Percentiles rank a stretch among this genome's conserved stretches.
Conservation (phyloP, 2,329 filamentous ascomycete genomes). For the Ophiostoma novo-ulmi region DNA sequence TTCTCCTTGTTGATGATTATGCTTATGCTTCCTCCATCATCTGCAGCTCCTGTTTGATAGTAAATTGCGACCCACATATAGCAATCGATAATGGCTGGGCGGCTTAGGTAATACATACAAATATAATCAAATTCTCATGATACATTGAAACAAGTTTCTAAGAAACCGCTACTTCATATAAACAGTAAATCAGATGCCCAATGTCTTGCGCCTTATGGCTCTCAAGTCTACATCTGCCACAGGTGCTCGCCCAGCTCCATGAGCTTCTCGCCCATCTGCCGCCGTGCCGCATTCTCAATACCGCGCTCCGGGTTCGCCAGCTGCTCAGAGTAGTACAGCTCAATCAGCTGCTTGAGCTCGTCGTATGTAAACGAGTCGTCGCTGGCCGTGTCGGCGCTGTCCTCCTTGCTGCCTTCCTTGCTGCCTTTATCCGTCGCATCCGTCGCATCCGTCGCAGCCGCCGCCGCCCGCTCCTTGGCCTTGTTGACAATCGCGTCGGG, state of each 20-base stretch:
- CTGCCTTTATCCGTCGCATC: conserved; percentile 30
- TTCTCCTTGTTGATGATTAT: neutral
- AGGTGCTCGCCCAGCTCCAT: conserved; percentile 67
- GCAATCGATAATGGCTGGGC: neutral
- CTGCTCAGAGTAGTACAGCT: conserved; percentile 64
- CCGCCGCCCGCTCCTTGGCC: conserved; percentile 44
- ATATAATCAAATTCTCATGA: too few species aligned
- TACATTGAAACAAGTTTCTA: too few species aligned
- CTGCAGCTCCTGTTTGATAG: conserved; percentile 8
- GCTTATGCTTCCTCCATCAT: neutral
- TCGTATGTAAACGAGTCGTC: conserved; percentile 57
- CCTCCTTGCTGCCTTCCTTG: conserved; percentile 36
- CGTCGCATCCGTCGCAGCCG: neutral
- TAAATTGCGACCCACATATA: conserved; percentile 6
- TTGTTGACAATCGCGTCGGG: conserved; percentile 60
- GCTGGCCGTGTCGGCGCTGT: conserved; percentile 26
- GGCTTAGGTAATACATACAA: neutral
- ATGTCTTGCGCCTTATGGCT: too few species aligned
- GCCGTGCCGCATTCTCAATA: conserved; percentile 60
- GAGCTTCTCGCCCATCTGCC: conserved; percentile 65
- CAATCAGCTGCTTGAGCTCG: conserved; percentile 60
- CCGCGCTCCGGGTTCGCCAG: conserved; percentile 63
- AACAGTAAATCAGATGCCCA: too few species aligned
- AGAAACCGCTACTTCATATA: too few species aligned
- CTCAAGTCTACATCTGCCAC: conserved; percentile 60